Conservation (phyloP, 306 rosid species). For the Trifolium fragiferum region DNA sequence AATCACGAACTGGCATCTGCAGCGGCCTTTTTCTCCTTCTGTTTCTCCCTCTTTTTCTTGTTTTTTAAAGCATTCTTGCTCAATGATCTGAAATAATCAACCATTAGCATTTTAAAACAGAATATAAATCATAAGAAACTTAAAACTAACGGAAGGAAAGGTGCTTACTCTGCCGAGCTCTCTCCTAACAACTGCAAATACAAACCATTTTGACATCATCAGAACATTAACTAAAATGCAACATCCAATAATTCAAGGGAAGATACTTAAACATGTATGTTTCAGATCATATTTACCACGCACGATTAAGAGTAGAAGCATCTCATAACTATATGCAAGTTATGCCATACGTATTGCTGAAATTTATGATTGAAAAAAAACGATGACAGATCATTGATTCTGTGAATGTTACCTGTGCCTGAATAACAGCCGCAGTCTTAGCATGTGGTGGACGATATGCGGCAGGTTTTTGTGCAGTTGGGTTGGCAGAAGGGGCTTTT, state of each 20-base stretch:
- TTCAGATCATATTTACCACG: constrained; percentile 10
- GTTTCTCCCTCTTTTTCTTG: constrained; percentile 97
- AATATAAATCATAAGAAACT: constrained; percentile 28
- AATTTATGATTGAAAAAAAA: constrained; percentile 17
- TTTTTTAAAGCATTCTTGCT: constrained; percentile 86
- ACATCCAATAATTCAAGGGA: constrained; percentile 27
- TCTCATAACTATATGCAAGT: constrained; percentile 25
- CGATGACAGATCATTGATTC: background rate
- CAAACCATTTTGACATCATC: constrained; percentile 42
- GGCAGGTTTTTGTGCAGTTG: constrained; percentile 74
- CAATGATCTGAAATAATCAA: constrained; percentile 56
- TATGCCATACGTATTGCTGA: background rate
- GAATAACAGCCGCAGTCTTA: constrained; percentile 74
- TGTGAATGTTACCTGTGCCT: constrained; percentile 73
- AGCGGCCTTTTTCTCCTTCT: constrained; percentile 79
- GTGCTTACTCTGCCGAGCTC: constrained; percentile 69
- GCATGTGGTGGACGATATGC: constrained; percentile 97
- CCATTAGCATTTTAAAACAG: constrained; percentile 27
- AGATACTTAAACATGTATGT: constrained; percentile 4
- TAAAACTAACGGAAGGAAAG: background rate
- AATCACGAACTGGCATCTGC: constrained; percentile 56
- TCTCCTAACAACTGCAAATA: constrained; percentile 78
- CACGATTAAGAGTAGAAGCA: constrained; percentile 11
- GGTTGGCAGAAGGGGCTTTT: constrained; percentile 54
- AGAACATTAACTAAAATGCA: constrained; percentile 39